These are phyloP conservation scores for Corymbia calophylla DNA, from an alignment of 441 rosid species.

Conservation along the genomic window DNA sequence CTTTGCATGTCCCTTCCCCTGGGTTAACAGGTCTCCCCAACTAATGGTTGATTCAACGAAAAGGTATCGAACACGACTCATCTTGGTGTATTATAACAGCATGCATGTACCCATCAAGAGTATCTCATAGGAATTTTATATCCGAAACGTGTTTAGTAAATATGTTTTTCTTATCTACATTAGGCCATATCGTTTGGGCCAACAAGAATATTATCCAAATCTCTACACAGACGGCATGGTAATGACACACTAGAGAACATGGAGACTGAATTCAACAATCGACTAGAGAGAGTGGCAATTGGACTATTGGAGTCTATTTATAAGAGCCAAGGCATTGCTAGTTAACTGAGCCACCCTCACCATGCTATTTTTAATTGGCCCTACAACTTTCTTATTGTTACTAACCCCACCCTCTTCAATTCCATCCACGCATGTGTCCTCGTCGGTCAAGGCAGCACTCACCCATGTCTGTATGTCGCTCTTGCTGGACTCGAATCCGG, in stretches of 20 bases:
- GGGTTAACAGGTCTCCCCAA: not conserved
- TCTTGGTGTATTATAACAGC: not conserved
- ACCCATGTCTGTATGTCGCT: slow-evolving; percentile 29
- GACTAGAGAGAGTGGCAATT: not conserved
- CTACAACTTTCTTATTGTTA: slow-evolving; percentile 12
- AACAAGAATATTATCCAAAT: not conserved
- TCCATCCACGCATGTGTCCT: slow-evolving; percentile 31
- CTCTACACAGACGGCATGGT: not conserved
- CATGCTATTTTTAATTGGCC: slow-evolving; percentile 2
- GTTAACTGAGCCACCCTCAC: slow-evolving; percentile 25
- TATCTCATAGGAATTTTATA: not conserved
- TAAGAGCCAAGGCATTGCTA: slow-evolving; percentile 35
- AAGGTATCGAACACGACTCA: not conserved
- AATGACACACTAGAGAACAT: not conserved
- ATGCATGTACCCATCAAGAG: not conserved
- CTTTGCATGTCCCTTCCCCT: not conserved
- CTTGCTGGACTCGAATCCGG: slow-evolving; percentile 20
- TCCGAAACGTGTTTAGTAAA: not conserved
- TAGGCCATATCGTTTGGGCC: not conserved
- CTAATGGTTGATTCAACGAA: not conserved
- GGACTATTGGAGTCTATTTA: slow-evolving; percentile 2
- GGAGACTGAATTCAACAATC: not conserved
- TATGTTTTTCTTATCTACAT: not conserved
- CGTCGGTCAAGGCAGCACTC: slow-evolving; percentile 41
- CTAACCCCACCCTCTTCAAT: slow-evolving; percentile 10